Conservation (phyloP, 129 eudicot species). For the Glebionis coronaria region DNA sequence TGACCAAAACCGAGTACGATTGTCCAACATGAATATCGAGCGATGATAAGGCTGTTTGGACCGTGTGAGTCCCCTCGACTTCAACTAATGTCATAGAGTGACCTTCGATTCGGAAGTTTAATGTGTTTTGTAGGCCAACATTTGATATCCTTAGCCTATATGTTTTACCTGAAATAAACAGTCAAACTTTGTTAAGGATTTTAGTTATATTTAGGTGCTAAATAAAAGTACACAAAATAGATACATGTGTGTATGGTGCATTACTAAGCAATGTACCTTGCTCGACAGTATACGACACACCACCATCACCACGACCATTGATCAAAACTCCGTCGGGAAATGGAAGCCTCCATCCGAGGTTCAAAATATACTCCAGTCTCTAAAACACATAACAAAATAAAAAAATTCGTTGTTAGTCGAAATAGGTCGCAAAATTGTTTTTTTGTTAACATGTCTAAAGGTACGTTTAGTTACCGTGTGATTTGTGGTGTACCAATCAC, state of each 20-base stretch:
- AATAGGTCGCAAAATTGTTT: background rate
- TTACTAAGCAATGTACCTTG: conserved; percentile 39
- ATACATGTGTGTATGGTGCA: no score
- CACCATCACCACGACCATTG: conserved; percentile 63
- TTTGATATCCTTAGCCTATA: conserved; percentile 87
- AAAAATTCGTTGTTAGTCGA: background rate
- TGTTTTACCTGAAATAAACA: conserved; percentile 50
- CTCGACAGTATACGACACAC: conserved; percentile 52
- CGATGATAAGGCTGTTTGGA: conserved; percentile 49
- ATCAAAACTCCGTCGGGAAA: conserved; percentile 66
- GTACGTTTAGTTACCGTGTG: conserved; percentile 46
- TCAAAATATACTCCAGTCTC: conserved; percentile 46
- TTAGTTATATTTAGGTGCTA: no score
- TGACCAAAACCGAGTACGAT: conserved; percentile 77
- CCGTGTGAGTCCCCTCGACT: conserved; percentile 87
- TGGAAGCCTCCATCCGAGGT: conserved; percentile 51
- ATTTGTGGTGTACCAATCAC: conserved; percentile 77
- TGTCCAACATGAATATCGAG: conserved; percentile 88
- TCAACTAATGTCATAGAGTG: conserved; percentile 77
- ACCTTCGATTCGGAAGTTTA: conserved; percentile 66
- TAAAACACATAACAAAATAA: conserved; percentile 16
- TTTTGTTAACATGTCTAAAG: background rate
- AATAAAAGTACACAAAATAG: no score
- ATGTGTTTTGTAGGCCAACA: conserved; percentile 70
- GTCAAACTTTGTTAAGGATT: no score